Evolutionary conservation across 495 filamentous ascomycete species (phyloP).

Genomic region (Aspergillus hancockii): DNA sequence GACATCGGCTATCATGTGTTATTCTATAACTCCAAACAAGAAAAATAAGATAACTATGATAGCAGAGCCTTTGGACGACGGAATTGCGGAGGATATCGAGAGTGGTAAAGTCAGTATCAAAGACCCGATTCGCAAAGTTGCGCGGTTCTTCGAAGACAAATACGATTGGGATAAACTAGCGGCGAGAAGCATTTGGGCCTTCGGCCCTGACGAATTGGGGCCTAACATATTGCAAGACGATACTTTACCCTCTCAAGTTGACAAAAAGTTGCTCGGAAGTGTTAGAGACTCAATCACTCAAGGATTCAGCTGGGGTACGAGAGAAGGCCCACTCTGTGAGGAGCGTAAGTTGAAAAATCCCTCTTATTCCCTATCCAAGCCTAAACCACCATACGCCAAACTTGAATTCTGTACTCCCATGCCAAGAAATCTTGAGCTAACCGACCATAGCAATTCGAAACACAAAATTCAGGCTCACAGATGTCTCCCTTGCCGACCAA

Average conservation of each 20-base stretch:
- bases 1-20: constrained; percentile 95
- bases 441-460: constrained; percentile 78
- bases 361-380: background rate
- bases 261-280: constrained; percentile 83
- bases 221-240: constrained; percentile 98
- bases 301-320: constrained; percentile 92
- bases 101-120: constrained; percentile 85
- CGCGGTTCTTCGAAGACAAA: constrained; percentile 95
- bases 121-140: constrained; percentile 89
- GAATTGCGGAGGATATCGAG: constrained; percentile 95
- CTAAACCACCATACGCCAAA: background rate
- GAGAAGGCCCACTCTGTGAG: constrained; percentile 97
- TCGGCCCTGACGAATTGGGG: constrained; percentile 92
- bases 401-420: background rate
- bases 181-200: constrained; percentile 95
- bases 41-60: constrained; percentile 99
- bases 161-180: constrained; percentile 97
- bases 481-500: constrained; percentile 81
- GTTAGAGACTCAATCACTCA: constrained; percentile 91
- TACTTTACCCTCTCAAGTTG: constrained; percentile 83
- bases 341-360: constrained; percentile 72
- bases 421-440: constrained; percentile 1
- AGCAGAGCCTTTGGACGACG: constrained; percentile 90
- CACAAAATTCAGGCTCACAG: constrained; percentile 91
- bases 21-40: constrained; percentile 96